Evolutionary conservation across 2,329 filamentous ascomycete genomes (phyloP).

Genomic region (Incumbomyces lentus): DNA sequence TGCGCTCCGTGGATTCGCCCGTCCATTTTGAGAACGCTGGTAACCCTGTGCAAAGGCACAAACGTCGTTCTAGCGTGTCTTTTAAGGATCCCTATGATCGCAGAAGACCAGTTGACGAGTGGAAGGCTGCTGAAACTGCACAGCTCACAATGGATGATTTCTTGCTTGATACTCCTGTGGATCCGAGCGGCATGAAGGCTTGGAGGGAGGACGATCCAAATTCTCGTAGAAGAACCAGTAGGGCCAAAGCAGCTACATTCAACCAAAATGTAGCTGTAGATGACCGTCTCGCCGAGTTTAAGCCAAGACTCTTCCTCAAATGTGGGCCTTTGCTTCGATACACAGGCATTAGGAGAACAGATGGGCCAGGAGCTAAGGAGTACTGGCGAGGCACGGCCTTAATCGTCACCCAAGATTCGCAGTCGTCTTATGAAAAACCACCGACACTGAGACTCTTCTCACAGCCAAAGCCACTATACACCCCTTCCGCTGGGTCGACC

Average conservation of each 20-base stretch:
- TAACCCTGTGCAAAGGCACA: conserved; percentile 14
- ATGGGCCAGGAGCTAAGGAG: conserved; percentile 37
- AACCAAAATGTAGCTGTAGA: conserved; percentile 11
- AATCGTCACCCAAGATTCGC: conserved; percentile 82
- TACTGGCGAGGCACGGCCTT: conserved; percentile 90
- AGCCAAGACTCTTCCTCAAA: conserved; percentile 72
- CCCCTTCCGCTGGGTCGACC: conserved; percentile 58
- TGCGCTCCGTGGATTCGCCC: conserved; percentile 11
- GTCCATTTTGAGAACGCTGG: not conserved
- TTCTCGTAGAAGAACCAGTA: conserved; percentile 33
- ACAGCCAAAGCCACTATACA: conserved; percentile 72
- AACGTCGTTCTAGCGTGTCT: conserved; percentile 30
- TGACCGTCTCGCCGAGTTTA: conserved; percentile 44
- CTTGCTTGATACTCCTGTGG: conserved; percentile 38
- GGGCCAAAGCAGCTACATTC: conserved; percentile 41
- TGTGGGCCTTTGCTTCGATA: conserved; percentile 87
- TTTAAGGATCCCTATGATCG: conserved; percentile 39
- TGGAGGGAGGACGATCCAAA: conserved; percentile 65
- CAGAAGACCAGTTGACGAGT: conserved; percentile 46
- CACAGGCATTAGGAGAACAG: conserved; percentile 61
- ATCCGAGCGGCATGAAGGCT: conserved; percentile 44
- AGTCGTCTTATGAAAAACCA: conserved; percentile 68
- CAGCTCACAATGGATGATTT: conserved; percentile 49
- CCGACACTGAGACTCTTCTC: conserved; percentile 77
- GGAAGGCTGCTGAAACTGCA: conserved; percentile 58